Conservation (phyloP, 768 basidiomycete genomes). For the Russula ochroleuca region DNA sequence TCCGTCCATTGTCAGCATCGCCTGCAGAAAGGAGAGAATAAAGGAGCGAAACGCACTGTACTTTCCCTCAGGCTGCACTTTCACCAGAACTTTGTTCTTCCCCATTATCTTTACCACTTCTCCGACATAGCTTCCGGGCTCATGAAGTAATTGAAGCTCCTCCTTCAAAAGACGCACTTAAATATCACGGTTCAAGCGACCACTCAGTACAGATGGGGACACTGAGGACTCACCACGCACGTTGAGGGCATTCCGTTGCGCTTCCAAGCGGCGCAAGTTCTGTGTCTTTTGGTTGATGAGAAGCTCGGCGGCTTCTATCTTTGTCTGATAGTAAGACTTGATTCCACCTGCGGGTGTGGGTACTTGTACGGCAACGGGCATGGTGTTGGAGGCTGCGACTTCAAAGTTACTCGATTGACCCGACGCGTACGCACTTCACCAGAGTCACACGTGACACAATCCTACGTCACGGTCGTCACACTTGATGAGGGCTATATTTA, state of each 20-base stretch:
- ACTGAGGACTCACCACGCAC: conserved; percentile 64
- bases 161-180: conserved; percentile 85
- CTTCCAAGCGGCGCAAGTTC: conserved; percentile 91
- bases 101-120: conserved; percentile 99
- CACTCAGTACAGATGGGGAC: neutral
- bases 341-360: conserved; percentile 56
- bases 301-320: conserved; percentile 90
- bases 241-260: conserved; percentile 95
- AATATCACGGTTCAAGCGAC: neutral
- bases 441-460: neutral
- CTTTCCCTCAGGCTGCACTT: conserved; percentile 98
- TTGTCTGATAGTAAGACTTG: conserved; percentile 91
- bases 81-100: conserved; percentile 97
- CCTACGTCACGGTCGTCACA: neutral
- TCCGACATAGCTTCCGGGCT: conserved; percentile 96
- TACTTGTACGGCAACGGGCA: conserved; percentile 39
- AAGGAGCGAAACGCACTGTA: conserved; percentile 66
- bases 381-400: conserved; percentile 24
- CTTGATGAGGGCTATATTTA: neutral
- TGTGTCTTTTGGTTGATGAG: conserved; percentile 95
- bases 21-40: neutral
- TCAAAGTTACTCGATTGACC: neutral
- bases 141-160: conserved; percentile 87
- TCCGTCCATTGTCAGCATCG: neutral
- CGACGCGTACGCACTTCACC: conserved; percentile 18